Conservation (phyloP, 202 grass and related monocot species). For the Panicum hallii region DNA sequence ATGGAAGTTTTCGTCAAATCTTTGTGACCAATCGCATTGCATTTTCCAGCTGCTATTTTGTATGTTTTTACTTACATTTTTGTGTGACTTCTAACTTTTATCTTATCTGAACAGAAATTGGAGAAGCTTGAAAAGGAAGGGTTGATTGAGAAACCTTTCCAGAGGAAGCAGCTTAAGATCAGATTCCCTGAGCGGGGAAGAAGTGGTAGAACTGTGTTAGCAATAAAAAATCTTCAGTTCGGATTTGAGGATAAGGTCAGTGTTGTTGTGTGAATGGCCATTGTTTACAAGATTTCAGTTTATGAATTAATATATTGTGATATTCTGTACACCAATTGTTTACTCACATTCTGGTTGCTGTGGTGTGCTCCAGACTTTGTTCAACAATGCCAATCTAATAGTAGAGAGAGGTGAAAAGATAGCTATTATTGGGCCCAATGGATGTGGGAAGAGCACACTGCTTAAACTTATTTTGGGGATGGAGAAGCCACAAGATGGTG, state of each 20-base stretch:
- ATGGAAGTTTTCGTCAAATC: neutral
- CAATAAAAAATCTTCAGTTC: slow-evolving; percentile 81
- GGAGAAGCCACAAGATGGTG: slow-evolving; percentile 83
- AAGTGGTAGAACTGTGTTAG: slow-evolving; percentile 78
- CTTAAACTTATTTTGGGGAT: slow-evolving; percentile 85
- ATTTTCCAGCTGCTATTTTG: slow-evolving; percentile 11
- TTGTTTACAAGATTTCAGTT: slow-evolving; percentile 19
- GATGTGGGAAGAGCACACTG: slow-evolving; percentile 92
- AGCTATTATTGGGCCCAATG: slow-evolving; percentile 96
- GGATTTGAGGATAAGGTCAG: slow-evolving; percentile 81
- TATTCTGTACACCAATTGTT: slow-evolving; percentile 13
- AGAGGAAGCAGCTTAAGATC: slow-evolving; percentile 94
- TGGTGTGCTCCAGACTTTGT: slow-evolving; percentile 62
- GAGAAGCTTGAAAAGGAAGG: slow-evolving; percentile 98
- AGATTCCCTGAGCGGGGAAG: slow-evolving; percentile 91
- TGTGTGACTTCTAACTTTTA: slow-evolving; percentile 30
- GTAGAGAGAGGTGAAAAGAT: slow-evolving; percentile 96
- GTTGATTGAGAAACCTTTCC: slow-evolving; percentile 91
- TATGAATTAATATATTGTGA: slow-evolving; percentile 16
- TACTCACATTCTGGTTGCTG: slow-evolving; percentile 14
- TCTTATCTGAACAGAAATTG: slow-evolving; percentile 78
- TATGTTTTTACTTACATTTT: slow-evolving; percentile 23
- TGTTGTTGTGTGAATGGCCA: slow-evolving; percentile 28
- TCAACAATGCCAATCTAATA: slow-evolving; percentile 88
- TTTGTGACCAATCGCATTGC: neutral